A percentile compares a stretch with the other conserved stretches of the same genome.
These are phyloP conservation scores for Colletotrichum melonis DNA, from an alignment of 2,329 filamentous ascomycete species.

Conservation along the genomic window DNA sequence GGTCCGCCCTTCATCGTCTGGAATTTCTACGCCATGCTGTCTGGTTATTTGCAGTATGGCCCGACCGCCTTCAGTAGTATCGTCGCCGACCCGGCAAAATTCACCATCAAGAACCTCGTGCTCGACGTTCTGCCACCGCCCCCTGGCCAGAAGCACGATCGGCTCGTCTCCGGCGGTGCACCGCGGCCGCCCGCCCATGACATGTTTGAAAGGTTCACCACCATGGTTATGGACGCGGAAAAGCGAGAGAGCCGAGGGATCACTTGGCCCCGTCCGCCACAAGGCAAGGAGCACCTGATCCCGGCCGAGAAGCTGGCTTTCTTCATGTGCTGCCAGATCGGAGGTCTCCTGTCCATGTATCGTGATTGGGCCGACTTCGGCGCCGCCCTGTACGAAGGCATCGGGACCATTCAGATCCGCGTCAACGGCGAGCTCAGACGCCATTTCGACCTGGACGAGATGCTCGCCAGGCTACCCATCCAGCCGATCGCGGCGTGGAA, in stretches of 20 bases:
- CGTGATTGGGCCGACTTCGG: constrained; percentile 35
- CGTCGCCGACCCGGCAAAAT: constrained; percentile 21
- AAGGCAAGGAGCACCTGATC: constrained; percentile 29
- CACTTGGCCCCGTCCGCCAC: constrained; percentile 32
- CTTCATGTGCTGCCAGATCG: constrained; percentile 36
- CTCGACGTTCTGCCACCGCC: constrained; percentile 35
- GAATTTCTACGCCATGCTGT: constrained; percentile 37
- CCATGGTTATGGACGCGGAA: constrained; percentile 27
- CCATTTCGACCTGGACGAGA: constrained; percentile 35
- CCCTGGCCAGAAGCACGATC: constrained; percentile 30
- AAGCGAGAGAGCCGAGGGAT: constrained; percentile 25
- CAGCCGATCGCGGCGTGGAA: constrained; percentile 33
- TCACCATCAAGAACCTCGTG: constrained; percentile 33
- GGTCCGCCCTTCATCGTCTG: constrained; percentile 36
- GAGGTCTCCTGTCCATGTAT: constrained; percentile 33
- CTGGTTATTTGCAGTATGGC: constrained; percentile 33
- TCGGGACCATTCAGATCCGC: constrained; percentile 36
- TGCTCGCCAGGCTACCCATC: constrained; percentile 32
- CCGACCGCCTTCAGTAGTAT: constrained; percentile 32
- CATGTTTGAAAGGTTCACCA: constrained; percentile 31
- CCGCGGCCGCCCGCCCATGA: constrained; percentile 12
- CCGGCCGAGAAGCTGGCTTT: constrained; percentile 37
- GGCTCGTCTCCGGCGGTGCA: constrained; percentile 27
- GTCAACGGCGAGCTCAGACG: constrained; percentile 35
- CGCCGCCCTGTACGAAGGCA: constrained; percentile 29